phyloP scores from a whole-genome alignment of 345 rosid genomes.

The Dipteronia sinensis region DNA sequence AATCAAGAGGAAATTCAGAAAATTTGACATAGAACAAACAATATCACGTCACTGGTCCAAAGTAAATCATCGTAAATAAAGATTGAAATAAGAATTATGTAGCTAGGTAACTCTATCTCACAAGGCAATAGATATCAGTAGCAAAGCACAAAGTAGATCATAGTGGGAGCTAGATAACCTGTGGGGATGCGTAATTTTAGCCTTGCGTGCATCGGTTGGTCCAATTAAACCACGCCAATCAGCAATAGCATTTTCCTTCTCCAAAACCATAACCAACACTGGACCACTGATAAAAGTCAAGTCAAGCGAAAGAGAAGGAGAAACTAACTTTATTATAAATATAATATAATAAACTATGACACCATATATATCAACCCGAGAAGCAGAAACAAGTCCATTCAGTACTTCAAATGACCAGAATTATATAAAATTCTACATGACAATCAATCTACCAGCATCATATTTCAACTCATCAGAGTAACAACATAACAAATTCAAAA shows the following conservation, averaged over 20 bases:
- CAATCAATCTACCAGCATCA: not conserved
- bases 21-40: not conserved
- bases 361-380: no score
- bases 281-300: conserved; percentile 58
- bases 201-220: conserved; percentile 74
- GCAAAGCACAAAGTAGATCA: conserved; percentile 6
- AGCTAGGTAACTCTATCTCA: not conserved
- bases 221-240: conserved; percentile 85
- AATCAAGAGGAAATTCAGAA: not conserved
- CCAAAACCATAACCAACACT: conserved; percentile 72
- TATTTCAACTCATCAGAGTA: not conserved
- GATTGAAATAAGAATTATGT: not conserved
- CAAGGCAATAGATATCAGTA: not conserved
- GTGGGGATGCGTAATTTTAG: conserved; percentile 72
- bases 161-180: conserved; percentile 41
- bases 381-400: not conserved
- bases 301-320: conserved; percentile 5
- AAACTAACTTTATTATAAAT: not conserved
- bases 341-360: not conserved
- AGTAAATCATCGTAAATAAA: not conserved
- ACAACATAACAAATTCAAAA: not conserved
- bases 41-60: not conserved
- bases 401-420: not conserved
- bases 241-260: conserved; percentile 74
- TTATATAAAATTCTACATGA: not conserved